Evolutionary conservation across 2,329 filamentous ascomycete genomes (phyloP), one percentile per base, ranked within the genome.

Genomic region (Nothophoma quercina): DNA sequence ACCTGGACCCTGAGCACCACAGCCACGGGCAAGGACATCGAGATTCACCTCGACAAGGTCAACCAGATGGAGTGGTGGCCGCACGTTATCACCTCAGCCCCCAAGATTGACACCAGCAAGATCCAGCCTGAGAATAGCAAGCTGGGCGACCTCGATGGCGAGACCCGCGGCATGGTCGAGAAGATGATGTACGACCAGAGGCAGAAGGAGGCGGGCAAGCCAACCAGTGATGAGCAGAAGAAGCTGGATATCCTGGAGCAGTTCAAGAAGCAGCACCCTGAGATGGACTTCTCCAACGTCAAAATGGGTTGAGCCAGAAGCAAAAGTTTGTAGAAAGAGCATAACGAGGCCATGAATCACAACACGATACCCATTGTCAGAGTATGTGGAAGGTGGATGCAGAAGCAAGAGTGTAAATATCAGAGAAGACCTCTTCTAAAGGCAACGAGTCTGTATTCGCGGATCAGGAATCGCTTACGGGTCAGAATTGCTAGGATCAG

Each of bases 151-250:
- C 81, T 99, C 63, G 93, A 98, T 71, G 95, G 95, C 56, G 90
- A 96, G 82, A 99, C 95, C 46, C 85, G 95, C 60, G 85, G 87
- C 53, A 98, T 99, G 93, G 95, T 99, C 35, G 95, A 99, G 86
- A 99, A 99, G 85, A 99, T 99, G 95, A 99, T 99, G 95, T 99
- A 85, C 69, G 95, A 99, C 79, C 95, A 99, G 82, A 83, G 90
- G 63, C 93, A 98, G 80, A 99, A 99, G 85, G 93, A 98, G 80
- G 81, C 84, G 76, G 95, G 95, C 4, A 83, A 89, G 75, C 91
- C 92, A 38, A 92, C 88, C 10, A 96, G 91, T 62, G 95, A 98
- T 63, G 95, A 99, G 80, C 88, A 96, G 83, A 91, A 93, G 82
- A 98, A 98, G 84, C 78, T 87, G 71, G 93, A 99, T 49, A 88